phyloP scores from a whole-genome alignment of 1,139 yeast species.

The Geotrichum histeridarum region DNA sequence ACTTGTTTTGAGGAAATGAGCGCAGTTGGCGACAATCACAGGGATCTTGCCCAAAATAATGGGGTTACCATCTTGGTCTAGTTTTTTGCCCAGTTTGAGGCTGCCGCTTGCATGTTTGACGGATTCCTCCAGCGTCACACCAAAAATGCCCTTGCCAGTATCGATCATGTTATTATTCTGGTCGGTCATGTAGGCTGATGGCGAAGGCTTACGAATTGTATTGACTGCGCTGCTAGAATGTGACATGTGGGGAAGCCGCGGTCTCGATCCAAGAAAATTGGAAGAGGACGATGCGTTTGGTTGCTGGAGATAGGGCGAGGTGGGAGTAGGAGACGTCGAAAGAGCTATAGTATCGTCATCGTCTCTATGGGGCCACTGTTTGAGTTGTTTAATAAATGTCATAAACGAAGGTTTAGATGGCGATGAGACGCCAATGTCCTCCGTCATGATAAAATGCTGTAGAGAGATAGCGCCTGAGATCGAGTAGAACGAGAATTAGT shows the following conservation, averaged over 20 bases:
- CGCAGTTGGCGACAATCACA: slow-evolving; percentile 89
- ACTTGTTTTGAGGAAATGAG: slow-evolving; percentile 64
- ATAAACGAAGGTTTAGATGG: slow-evolving; percentile 37
- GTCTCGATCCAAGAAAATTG: slow-evolving; percentile 26
- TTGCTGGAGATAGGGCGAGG: slow-evolving; percentile 4
- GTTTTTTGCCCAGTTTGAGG: slow-evolving; percentile 52
- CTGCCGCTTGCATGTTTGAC: slow-evolving; percentile 70
- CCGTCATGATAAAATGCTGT: slow-evolving; percentile 14
- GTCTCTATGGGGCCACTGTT: slow-evolving; percentile 27
- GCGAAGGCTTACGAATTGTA: slow-evolving; percentile 10
- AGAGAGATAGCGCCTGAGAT: too few species aligned
- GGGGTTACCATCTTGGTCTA: slow-evolving; percentile 39
- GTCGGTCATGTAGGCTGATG: not conserved
- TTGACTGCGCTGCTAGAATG: slow-evolving; percentile 30
- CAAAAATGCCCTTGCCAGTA: slow-evolving; percentile 54
- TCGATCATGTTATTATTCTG: not conserved
- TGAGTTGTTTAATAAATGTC: slow-evolving; percentile 45
- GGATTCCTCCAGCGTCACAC: slow-evolving; percentile 70
- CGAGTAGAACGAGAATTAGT: too few species aligned
- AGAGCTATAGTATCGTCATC: slow-evolving; percentile 17
- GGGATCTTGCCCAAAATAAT: slow-evolving; percentile 67
- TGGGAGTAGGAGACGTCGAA: slow-evolving; percentile 7
- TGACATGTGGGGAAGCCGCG: slow-evolving; percentile 32
- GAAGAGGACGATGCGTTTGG: not conserved
- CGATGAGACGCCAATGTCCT: slow-evolving; percentile 27